Evolutionary conservation across 768 basidiomycete genomes (phyloP).

Genomic region (Tulasnella sp.): DNA sequence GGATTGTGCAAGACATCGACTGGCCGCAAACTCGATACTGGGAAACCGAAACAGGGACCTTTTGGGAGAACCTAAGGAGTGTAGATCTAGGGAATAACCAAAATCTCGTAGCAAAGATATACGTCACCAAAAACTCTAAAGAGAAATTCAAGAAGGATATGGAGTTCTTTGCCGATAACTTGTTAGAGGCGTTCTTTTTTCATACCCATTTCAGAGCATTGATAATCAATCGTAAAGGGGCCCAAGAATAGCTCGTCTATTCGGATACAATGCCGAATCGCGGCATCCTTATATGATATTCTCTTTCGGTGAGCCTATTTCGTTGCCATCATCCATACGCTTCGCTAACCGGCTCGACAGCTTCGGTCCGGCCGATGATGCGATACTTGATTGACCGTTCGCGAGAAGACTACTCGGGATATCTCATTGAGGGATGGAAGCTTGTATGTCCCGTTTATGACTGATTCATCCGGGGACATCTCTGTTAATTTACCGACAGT

Average conservation of each 20-base stretch:
- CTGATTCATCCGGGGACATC: not conserved
- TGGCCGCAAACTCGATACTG: no score
- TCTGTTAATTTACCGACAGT: not conserved
- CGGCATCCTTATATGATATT: not conserved
- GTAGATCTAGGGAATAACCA: no score
- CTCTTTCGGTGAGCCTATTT: not conserved
- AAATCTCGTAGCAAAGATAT: no score
- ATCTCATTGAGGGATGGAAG: not conserved
- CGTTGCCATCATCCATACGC: not conserved
- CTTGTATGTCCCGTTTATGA: not conserved
- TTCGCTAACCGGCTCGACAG: not conserved
- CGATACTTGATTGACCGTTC: not conserved
- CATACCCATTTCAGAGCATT: not conserved
- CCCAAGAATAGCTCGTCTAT: not conserved
- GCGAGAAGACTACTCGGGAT: not conserved
- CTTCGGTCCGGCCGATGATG: not conserved
- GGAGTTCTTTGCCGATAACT: no score
- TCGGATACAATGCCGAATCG: not conserved
- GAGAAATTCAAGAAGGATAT: no score
- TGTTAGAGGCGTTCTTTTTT: no score
- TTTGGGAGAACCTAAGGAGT: no score
- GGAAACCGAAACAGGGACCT: no score
- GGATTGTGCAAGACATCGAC: no score
- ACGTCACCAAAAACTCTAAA: no score
- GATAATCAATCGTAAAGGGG: not conserved